A percentile compares a stretch with the other conserved stretches of the same genome.
Evolutionary conservation across 805 yeast genomes (phyloP).

Genomic region (Kregervanrija delftensis): DNA sequence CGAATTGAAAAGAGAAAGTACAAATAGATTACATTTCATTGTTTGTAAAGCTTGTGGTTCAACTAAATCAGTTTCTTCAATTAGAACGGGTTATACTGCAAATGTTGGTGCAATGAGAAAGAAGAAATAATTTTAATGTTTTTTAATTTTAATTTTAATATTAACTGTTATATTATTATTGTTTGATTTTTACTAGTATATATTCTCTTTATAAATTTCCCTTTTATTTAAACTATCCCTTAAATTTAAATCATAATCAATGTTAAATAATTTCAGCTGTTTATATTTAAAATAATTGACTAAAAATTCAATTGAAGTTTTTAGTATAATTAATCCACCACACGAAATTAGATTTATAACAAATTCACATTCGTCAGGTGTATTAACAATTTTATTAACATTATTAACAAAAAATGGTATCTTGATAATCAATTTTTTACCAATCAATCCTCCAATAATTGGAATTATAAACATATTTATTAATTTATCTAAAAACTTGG

Average conservation of each 20-base stretch:
- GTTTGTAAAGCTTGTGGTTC: constrained; percentile 98
- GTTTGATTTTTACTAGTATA: not conserved
- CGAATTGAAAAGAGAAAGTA: constrained; percentile 87
- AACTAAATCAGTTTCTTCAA: constrained; percentile 91
- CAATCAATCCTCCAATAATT: no score
- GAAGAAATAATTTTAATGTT: constrained; percentile 43
- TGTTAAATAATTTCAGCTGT: not conserved
- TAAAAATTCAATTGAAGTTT: no score
- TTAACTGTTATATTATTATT: no score
- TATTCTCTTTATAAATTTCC: not conserved
- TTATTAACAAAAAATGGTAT: no score
- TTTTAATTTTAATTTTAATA: not conserved
- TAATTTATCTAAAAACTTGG: no score
- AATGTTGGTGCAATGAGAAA: constrained; percentile 71
- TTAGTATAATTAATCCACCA: no score
- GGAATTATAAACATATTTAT: no score
- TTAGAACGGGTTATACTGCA: constrained; percentile 99
- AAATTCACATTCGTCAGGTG: no score
- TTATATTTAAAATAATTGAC: not conserved
- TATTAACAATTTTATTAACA: no score
- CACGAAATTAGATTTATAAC: no score
- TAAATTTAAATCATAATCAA: not conserved
- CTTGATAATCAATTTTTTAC: no score
- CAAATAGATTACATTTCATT: constrained; percentile 93
- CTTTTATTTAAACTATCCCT: not conserved